phyloP scores from a whole-genome alignment of 495 filamentous ascomycete genomes.

The Venustampulla echinocandica region DNA sequence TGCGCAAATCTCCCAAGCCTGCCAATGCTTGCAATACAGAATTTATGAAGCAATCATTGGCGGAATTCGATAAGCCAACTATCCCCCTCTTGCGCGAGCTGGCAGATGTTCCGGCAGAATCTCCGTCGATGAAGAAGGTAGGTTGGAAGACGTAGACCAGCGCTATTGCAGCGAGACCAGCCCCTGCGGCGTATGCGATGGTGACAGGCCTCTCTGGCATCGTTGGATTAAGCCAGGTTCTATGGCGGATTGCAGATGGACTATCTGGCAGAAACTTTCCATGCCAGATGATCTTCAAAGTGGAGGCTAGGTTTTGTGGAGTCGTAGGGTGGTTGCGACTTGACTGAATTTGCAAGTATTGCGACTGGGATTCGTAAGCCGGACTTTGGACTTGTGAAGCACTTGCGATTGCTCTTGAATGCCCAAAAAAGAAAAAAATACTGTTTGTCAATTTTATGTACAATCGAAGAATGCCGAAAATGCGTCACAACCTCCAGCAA shows the following conservation, averaged over 20 bases:
- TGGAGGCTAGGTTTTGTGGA: too few relatives aligned
- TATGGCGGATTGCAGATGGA: background rate
- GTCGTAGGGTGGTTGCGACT: too few relatives aligned
- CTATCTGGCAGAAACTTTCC: background rate
- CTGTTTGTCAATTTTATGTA: too few relatives aligned
- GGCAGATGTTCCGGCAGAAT: conserved; percentile 44
- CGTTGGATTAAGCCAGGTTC: conserved; percentile 17
- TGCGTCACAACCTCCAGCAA: too few relatives aligned
- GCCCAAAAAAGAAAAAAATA: too few relatives aligned
- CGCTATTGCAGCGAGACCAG: conserved; percentile 90
- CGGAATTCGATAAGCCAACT: conserved; percentile 82
- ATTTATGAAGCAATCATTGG: conserved; percentile 99
- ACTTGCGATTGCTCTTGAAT: too few relatives aligned
- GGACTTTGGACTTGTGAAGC: too few relatives aligned
- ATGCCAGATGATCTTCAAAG: background rate
- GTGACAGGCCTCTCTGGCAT: conserved; percentile 87
- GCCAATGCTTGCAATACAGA: conserved; percentile 90
- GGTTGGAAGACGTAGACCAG: conserved; percentile 95
- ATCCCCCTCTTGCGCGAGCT: conserved; percentile 72
- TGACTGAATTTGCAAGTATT: too few relatives aligned
- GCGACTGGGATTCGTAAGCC: too few relatives aligned
- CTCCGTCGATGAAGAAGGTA: conserved; percentile 85
- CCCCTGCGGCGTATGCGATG: conserved; percentile 89
- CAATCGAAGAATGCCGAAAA: too few relatives aligned
- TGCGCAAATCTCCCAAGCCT: conserved; percentile 82